Evolutionary conservation across 2,329 filamentous ascomycete species (phyloP).

Genomic region (Coniella vitis): DNA sequence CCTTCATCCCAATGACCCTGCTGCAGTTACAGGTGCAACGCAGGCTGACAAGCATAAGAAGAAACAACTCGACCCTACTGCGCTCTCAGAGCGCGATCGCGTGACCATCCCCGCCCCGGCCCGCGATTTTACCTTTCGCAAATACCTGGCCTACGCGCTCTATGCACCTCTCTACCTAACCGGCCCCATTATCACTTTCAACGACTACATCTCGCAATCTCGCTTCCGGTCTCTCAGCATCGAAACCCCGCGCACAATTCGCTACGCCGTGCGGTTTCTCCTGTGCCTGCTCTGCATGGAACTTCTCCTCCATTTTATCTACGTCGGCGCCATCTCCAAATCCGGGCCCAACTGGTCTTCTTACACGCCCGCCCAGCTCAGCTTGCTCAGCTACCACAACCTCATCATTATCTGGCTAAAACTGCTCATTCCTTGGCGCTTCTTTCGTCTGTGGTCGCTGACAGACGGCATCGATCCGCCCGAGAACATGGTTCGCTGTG

Average conservation of each 20-base stretch:
- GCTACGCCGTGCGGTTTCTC: slow-evolving; percentile 78
- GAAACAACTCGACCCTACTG: slow-evolving; percentile 86
- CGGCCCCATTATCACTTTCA: slow-evolving; percentile 93
- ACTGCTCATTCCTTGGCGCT: slow-evolving; percentile 91
- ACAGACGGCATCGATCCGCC: slow-evolving; percentile 88
- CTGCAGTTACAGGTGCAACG: background rate
- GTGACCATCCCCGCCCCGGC: slow-evolving; percentile 67
- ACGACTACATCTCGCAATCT: slow-evolving; percentile 88
- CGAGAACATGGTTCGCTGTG: slow-evolving; percentile 97
- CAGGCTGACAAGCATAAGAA: slow-evolving; percentile 74
- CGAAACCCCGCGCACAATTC: slow-evolving; percentile 60
- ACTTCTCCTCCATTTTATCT: slow-evolving; percentile 82
- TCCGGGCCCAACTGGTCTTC: slow-evolving; percentile 69
- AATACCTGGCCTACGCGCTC: slow-evolving; percentile 82
- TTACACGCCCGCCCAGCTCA: slow-evolving; percentile 82
- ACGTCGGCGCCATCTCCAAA: slow-evolving; percentile 87
- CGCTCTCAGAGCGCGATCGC: slow-evolving; percentile 83
- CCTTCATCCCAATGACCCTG: background rate
- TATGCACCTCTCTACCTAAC: slow-evolving; percentile 92
- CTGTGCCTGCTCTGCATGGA: slow-evolving; percentile 84
- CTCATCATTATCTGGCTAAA: slow-evolving; percentile 98
- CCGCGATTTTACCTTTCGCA: slow-evolving; percentile 69
- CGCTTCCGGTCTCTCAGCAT: slow-evolving; percentile 69
- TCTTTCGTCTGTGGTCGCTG: slow-evolving; percentile 95
- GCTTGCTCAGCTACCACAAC: slow-evolving; percentile 90